These are phyloP conservation scores for Pseudofabraea citricarpa DNA, from an alignment of 2,329 filamentous ascomycete genomes.

Conservation along the genomic window DNA sequence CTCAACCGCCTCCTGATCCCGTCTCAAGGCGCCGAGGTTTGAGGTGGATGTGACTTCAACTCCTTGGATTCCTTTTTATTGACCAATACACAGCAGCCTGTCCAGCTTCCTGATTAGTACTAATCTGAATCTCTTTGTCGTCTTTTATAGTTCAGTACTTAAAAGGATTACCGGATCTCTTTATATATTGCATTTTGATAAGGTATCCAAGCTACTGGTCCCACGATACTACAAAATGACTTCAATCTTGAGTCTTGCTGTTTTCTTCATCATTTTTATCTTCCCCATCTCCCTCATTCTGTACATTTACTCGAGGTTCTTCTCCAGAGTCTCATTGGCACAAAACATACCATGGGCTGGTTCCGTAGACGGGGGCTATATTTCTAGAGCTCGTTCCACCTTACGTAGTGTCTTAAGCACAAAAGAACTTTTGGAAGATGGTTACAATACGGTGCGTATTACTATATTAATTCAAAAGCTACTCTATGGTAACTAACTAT, in stretches of 20 bases:
- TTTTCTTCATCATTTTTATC: not conserved
- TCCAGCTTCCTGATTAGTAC: too few species aligned
- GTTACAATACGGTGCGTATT: slow-evolving; percentile 15
- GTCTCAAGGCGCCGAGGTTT: too few species aligned
- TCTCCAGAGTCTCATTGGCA: slow-evolving; percentile 10
- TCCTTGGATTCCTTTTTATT: too few species aligned
- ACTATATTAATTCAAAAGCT: not conserved
- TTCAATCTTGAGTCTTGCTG: not conserved
- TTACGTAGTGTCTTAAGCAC: slow-evolving; percentile 12
- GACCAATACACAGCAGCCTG: too few species aligned
- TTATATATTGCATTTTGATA: too few species aligned
- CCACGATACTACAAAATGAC: not conserved
- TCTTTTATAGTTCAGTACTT: too few species aligned
- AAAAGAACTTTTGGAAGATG: slow-evolving; percentile 13
- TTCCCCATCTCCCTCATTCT: not conserved
- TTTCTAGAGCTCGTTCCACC: slow-evolving; percentile 12
- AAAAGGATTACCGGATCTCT: too few species aligned
- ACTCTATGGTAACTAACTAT: slow-evolving; percentile 6
- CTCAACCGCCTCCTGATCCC: too few species aligned
- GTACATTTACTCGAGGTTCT: slow-evolving; percentile 10
- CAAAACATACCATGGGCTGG: slow-evolving; percentile 14
- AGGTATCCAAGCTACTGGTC: too few species aligned
- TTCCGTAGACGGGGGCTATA: slow-evolving; percentile 1
- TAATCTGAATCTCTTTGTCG: too few species aligned
- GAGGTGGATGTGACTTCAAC: too few species aligned